Evolutionary conservation across 192 early-diverging fungal species (phyloP), one percentile per base, ranked within the genome.

Genomic region (Coemansia sp.): DNA sequence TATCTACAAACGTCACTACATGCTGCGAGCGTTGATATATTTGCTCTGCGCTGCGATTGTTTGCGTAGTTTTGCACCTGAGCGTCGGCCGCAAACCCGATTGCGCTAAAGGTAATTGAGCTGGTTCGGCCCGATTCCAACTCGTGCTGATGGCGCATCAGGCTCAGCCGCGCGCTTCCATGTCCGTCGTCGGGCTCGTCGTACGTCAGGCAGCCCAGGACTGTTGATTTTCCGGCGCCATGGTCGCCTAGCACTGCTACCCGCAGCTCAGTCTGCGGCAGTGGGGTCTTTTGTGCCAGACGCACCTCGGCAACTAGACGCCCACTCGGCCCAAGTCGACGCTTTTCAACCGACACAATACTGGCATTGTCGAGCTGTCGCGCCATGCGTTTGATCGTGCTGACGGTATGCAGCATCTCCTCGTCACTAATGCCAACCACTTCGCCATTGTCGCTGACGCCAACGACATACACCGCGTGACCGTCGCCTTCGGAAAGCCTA

Each of bases 71-170:
- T 41, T 94, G 71, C 29, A 89, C 65, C 17, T 73, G 54, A 10
- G 87, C 91, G 5, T 75, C 78, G 8, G 80, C 79, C 26, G 81
- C 82, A 68, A 90, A 97, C 1, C 94, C 92, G 58, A 97, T 80
- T 44, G 91, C 87, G 50, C 91, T 91, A 45, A 87, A 83, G 0
- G 90, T 81, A 21, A 97, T 88, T 17, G 89, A 91, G 17, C 88
- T 90, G n/a, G 92, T 97, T 11, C 90, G 69, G n/a, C 94, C 94
- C 12, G 86, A 80, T 70, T 90, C 91, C 21, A 97, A 79, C 59
- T 97, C 94, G 61, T 97, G 94, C 21, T 83, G 85, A 75, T 97
- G 94, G 17, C 92, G 84, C 43, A 95, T 81, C 27, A 94, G 67
- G 69, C 87, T 92, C 14, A 94, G 75, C 3, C 92, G 63, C 5